Base-by-base conservation (phyloP, 139 green algal genomes). In the Tetradesmus obliquus region DNA sequence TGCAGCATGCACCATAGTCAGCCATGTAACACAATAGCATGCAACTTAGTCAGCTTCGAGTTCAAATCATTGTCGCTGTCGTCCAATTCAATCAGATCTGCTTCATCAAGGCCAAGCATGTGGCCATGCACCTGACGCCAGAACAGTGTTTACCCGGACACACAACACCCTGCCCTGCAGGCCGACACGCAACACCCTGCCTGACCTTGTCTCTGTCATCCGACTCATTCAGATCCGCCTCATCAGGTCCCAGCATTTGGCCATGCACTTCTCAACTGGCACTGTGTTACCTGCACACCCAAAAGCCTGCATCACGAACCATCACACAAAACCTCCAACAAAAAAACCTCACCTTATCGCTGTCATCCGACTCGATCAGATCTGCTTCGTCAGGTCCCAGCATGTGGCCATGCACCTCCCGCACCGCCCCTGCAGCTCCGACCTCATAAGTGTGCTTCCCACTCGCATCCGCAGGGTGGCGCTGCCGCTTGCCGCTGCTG, bases 381-480 rank as follows among this genome's bases (percentile, higher is more conserved):
- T 89, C 89, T 20, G 45, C 82, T 53, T 92, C 89, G 10, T 89
- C 89, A 24, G 89, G 89, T 55, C 89, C 89, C 53, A 92, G n/a
- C 89, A 92, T 92, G 82, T 88, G 66, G 22, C 89, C 89, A n/a
- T 92, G 89, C 45, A 76, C 89, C 83, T 92, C 89, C 32, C 89
- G 81, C 66, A 91, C 88, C 8, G 55, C 76, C 54, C 88, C 88
- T 8, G 22, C 45, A 12, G 74, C 74, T 19, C 24, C 88, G 13
- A 91, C 88, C 58, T 91, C 88, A 86, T 91, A 91, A 20, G n/a
- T 91, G 32, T 91, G 88, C 54, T 79, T 12, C 45, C 87, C 88
- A 60, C 57, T 22, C 3, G 55, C 20, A 62, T 79, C 76, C 20
- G 24, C 76, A 9, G 76, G 22, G 57, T 86, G 76, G 3, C 79